Conservation (phyloP, 2,329 filamentous ascomycete species). For the Diaporthe ampelina region DNA sequence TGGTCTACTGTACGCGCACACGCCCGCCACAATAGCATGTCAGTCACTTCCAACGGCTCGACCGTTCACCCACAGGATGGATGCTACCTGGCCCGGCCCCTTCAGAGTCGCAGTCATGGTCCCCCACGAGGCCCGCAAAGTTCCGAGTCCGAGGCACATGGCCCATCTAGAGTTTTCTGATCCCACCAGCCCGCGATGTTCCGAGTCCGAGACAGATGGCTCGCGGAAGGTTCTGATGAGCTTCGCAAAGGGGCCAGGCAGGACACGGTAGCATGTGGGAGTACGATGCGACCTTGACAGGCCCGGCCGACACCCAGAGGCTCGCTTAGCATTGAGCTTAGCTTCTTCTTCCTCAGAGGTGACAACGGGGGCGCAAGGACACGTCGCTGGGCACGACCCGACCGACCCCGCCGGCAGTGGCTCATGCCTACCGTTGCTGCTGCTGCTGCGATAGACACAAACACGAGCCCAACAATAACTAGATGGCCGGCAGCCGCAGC, state of each 20-base stretch:
- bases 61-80: too few relatives aligned
- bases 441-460: not conserved
- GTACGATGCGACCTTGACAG: not conserved
- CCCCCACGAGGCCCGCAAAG: too few relatives aligned
- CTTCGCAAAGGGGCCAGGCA: not conserved
- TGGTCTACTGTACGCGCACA: not conserved
- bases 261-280: not conserved
- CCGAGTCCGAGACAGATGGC: conserved; percentile 13
- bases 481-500: conserved; percentile 21
- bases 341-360: not conserved
- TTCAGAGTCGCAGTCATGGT: not conserved
- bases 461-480: not conserved
- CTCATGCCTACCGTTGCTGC: not conserved
- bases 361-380: too few relatives aligned
- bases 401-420: not conserved
- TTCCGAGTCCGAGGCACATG: not conserved
- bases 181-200: conserved; percentile 7
- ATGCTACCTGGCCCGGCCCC: not conserved
- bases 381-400: not conserved
- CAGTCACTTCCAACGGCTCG: too few relatives aligned
- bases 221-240: not conserved
- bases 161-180: too few relatives aligned
- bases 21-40: too few relatives aligned
- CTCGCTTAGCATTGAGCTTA: not conserved
- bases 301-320: not conserved